phyloP scores from a whole-genome alignment of 2,329 filamentous ascomycete genomes.

The Fusarium subglutinans region DNA sequence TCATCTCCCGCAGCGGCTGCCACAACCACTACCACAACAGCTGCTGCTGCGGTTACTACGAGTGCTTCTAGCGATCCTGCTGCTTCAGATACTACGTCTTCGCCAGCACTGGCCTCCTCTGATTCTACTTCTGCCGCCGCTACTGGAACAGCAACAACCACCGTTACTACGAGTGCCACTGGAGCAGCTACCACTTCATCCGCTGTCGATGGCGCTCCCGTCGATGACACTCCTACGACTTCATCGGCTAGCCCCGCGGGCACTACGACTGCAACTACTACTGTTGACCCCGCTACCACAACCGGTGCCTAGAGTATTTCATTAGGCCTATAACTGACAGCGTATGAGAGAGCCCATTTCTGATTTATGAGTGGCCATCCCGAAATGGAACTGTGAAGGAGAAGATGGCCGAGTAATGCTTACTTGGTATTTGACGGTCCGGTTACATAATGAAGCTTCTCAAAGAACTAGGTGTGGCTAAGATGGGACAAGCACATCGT shows the following conservation, averaged over 20 bases:
- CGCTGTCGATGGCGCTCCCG: background rate
- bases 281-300: background rate
- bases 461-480: background rate
- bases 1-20: background rate
- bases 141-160: background rate
- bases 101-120: background rate
- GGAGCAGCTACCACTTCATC: background rate
- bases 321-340: background rate
- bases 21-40: background rate
- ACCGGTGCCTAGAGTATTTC: background rate
- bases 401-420: background rate
- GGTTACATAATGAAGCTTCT: background rate
- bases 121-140: background rate
- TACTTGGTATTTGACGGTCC: background rate
- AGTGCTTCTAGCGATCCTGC: background rate
- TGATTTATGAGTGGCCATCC: background rate
- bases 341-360: background rate
- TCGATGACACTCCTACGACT: background rate
- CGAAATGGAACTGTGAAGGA: background rate
- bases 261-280: background rate
- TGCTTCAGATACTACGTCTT: background rate
- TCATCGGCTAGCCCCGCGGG: background rate
- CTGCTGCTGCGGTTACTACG: background rate
- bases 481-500: background rate
- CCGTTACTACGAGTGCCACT: background rate